Base-by-base conservation (phyloP, 257 asterid genomes). In the Prunella vulgaris region DNA sequence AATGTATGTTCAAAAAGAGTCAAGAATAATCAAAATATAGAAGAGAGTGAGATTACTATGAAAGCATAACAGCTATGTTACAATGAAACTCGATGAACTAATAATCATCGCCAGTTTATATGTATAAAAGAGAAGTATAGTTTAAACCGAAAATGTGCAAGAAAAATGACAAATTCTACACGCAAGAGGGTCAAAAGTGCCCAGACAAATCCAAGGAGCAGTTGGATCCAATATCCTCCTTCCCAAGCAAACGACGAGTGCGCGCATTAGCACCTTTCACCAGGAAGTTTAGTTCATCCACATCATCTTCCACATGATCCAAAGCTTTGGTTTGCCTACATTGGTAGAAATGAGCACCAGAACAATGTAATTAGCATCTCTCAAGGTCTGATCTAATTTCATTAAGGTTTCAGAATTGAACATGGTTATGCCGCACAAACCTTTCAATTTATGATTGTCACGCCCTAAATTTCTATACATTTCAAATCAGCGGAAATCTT, bases 361-460 rank as follows among this genome's bases (percentile, higher is more conserved):
- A 61, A 21, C 7, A 25, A 37, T n/a, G 37, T 57, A 17, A 15
- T 56, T 27, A 64, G 27, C 3, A 44, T 64, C 46, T 56, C 24
- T 17, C 10, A 7, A 37, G 32, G 59, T 37, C 20, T 57, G 6
- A 58, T 35, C 78, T 46, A 3, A 38, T 37, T 22, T 20, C 17
- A n/a, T 10, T 17, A 10, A 10, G 18, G 49, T 5, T 40, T 61
- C 56, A n/a, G 27, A 52, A 21, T 15, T 37, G 57, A 18, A 40
- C 46, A 58, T 1, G 65, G 33, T 3, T 7, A 65, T 35, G 72
- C 18, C 49, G 4, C 18, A 69, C 80, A 7, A 33, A 87, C 95
- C 91, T 79, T 12, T 83, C 91, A 13, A 88, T 81, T 82, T 88
- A 93, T 13, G 83, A 80, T 17, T 89, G 69, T 83, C 92, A 28